Conservation (phyloP, 176 grass and related monocot species). For the Phoenix roebelenii region DNA sequence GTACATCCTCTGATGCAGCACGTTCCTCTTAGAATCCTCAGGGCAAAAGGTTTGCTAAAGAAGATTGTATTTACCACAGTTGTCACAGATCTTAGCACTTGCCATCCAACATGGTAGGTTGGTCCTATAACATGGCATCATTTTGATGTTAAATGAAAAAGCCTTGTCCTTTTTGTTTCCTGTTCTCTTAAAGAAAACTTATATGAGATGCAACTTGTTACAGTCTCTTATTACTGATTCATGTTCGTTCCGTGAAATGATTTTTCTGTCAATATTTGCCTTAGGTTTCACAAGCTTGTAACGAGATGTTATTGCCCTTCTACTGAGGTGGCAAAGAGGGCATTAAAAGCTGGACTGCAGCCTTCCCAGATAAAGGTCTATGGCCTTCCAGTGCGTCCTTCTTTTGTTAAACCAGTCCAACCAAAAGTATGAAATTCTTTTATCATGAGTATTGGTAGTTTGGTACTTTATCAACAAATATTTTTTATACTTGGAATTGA, state of each 20-base stretch:
- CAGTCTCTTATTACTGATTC: too few species aligned
- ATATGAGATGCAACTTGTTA: too few species aligned
- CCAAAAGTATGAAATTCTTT: constrained; percentile 48
- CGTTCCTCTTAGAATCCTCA: constrained; percentile 81
- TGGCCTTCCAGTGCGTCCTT: constrained; percentile 97
- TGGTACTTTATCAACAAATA: too few species aligned
- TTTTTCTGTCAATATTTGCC: not conserved
- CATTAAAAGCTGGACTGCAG: constrained; percentile 82
- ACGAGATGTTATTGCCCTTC: constrained; percentile 99
- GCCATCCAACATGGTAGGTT: constrained; percentile 95
- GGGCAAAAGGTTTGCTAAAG: constrained; percentile 74
- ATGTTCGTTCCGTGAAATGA: too few species aligned
- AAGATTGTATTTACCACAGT: constrained; percentile 98
- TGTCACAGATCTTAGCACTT: constrained; percentile 94
- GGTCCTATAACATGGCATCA: constrained; percentile 5
- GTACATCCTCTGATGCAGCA: constrained; percentile 99
- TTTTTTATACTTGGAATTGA: not conserved
- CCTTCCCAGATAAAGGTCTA: constrained; percentile 89
- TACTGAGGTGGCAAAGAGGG: constrained; percentile 82
- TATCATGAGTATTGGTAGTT: too few species aligned
- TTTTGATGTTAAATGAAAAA: constrained; percentile 1
- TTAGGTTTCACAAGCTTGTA: constrained; percentile 99
- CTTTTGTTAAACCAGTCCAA: constrained; percentile 79
- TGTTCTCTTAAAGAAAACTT: not conserved
- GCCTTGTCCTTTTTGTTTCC: constrained; percentile 12